phyloP scores from a whole-genome alignment of 345 rosid genomes.

The Acer campestre region DNA sequence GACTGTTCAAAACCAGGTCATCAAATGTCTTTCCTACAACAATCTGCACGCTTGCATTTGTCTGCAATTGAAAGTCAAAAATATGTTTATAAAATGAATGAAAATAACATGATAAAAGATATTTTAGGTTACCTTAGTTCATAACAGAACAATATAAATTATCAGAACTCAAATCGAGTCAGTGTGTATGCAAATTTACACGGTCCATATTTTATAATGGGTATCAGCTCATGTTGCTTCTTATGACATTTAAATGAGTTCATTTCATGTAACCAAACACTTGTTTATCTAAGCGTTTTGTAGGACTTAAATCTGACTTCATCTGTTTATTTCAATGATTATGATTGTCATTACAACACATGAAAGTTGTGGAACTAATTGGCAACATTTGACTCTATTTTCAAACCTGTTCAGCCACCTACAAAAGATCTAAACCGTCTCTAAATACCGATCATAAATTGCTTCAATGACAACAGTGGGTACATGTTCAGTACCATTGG shows the following conservation, averaged over 20 bases:
- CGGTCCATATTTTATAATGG: too few relatives aligned
- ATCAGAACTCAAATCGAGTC: not conserved
- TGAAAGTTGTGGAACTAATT: not conserved
- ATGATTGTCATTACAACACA: not conserved
- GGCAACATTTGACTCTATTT: not conserved
- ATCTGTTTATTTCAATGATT: not conserved
- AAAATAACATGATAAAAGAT: not conserved
- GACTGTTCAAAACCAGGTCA: conserved; percentile 68
- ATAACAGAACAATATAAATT: not conserved
- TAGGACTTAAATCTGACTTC: not conserved
- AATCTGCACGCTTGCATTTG: conserved; percentile 49
- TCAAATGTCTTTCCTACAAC: conserved; percentile 85
- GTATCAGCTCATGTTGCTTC: too few relatives aligned
- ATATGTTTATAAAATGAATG: not conserved
- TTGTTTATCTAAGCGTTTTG: not conserved
- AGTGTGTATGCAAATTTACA: not conserved
- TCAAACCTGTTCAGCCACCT: not conserved
- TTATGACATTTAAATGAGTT: not conserved
- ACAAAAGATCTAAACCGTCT: not conserved
- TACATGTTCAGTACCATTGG: not conserved
- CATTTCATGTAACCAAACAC: not conserved
- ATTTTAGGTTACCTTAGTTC: not conserved
- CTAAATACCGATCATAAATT: not conserved
- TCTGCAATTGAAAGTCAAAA: conserved; percentile 42
- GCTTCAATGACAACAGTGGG: not conserved